phyloP scores from a whole-genome alignment of 1,139 yeast genomes.

The Blastobotrys malaysiensis region DNA sequence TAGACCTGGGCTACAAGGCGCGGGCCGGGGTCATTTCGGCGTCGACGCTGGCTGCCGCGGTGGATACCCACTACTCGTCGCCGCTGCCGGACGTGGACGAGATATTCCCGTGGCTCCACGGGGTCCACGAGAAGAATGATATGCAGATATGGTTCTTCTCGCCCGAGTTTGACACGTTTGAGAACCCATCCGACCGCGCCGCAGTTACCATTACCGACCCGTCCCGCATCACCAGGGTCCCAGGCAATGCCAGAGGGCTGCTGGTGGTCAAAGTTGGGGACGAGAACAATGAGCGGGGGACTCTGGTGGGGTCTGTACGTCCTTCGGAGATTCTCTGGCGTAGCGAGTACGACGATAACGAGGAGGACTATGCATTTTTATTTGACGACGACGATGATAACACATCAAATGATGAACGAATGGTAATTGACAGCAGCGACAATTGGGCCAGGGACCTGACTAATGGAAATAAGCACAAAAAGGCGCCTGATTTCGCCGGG shows the following conservation, averaged over 20 bases:
- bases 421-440: not conserved
- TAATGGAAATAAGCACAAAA: not conserved
- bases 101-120: slow-evolving; percentile 92
- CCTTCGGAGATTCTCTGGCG: slow-evolving; percentile 49
- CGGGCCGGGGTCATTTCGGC: slow-evolving; percentile 24
- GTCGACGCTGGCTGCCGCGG: slow-evolving; percentile 27
- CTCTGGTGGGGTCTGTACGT: slow-evolving; percentile 58
- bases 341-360: not conserved
- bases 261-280: slow-evolving; percentile 36
- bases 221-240: slow-evolving; percentile 9
- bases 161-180: not conserved
- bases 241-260: slow-evolving; percentile 27
- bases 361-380: not conserved
- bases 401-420: not conserved
- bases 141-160: not conserved
- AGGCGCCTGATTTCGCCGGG: slow-evolving; percentile 4
- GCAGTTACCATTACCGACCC: not conserved
- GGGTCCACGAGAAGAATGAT: slow-evolving; percentile 38
- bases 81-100: slow-evolving; percentile 60
- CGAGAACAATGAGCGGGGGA: slow-evolving; percentile 36
- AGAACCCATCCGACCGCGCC: not conserved
- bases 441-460: not conserved
- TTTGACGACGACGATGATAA: not conserved
- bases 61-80: slow-evolving; percentile 32
- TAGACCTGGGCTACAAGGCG: slow-evolving; percentile 1